phyloP scores from a whole-genome alignment of 176 grass and related monocot species.

The Chrysopogon serrulatus region DNA sequence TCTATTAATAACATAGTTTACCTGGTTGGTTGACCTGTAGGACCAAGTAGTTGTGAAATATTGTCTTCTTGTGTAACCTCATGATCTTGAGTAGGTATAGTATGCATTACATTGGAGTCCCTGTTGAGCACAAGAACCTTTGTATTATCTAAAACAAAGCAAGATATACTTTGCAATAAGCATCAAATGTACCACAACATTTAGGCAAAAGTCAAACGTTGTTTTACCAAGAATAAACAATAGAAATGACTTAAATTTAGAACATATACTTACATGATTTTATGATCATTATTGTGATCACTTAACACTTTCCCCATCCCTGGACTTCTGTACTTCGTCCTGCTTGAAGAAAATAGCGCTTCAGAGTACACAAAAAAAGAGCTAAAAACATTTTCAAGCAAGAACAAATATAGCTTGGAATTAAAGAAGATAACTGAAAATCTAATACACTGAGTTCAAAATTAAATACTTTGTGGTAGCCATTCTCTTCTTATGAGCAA shows the following conservation, averaged over 20 bases:
- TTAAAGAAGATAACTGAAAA: background rate
- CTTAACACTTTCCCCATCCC: no score
- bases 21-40: background rate
- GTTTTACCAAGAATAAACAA: no score
- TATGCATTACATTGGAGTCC: background rate
- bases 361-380: background rate
- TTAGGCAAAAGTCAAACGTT: background rate
- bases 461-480: no score
- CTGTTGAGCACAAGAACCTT: background rate
- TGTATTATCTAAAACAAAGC: background rate
- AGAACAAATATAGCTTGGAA: background rate
- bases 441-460: no score
- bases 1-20: background rate
- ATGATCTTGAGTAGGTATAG: background rate
- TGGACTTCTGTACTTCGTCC: no score
- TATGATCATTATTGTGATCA: background rate
- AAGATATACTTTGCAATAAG: background rate
- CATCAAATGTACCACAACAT: background rate
- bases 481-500: no score
- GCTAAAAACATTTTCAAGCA: background rate
- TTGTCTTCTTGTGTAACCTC: background rate
- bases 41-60: background rate
- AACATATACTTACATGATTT: background rate
- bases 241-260: background rate
- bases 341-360: background rate